A percentile compares a stretch with the other conserved stretches of the same genome.
phyloP scores from a whole-genome alignment of 805 yeast genomes.

The Saccharomyces jurei region DNA sequence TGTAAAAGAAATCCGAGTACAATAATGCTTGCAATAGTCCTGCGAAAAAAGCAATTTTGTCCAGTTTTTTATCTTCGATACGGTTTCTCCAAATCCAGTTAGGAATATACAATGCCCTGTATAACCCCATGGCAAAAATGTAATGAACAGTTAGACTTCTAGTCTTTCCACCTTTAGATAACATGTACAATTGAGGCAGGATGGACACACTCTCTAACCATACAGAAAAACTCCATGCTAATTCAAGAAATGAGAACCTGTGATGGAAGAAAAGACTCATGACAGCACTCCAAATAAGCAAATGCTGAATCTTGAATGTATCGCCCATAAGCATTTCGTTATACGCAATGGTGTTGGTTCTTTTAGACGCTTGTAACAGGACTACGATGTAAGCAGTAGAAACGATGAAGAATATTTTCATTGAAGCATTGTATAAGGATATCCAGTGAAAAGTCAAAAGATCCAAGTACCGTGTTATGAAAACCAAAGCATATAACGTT shows the following conservation, averaged over 20 bases:
- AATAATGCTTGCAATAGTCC: conserved; percentile 81
- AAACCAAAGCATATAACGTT: conserved; percentile 64
- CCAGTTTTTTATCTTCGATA: conserved; percentile 48
- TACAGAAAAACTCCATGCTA: conserved; percentile 79
- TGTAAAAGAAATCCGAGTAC: conserved; percentile 92
- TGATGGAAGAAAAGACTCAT: conserved; percentile 58
- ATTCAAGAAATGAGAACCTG: conserved; percentile 52
- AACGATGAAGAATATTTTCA: conserved; percentile 75
- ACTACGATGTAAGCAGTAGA: conserved; percentile 70
- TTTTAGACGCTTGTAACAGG: conserved; percentile 43
- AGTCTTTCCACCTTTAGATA: conserved; percentile 84
- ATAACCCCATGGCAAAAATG: conserved; percentile 85
- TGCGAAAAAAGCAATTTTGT: conserved; percentile 62
- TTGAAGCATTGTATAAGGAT: conserved; percentile 65
- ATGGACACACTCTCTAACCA: conserved; percentile 94
- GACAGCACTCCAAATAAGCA: conserved; percentile 54
- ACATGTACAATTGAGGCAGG: conserved; percentile 83
- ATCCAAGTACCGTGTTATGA: conserved; percentile 64
- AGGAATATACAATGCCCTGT: conserved; percentile 83
- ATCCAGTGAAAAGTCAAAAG: conserved; percentile 39
- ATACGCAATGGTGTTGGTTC: conserved; percentile 43
- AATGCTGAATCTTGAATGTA: conserved; percentile 65
- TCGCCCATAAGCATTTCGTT: conserved; percentile 55
- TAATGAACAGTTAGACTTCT: conserved; percentile 84
- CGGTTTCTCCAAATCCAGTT: conserved; percentile 89